These are phyloP conservation scores for Zoysia japonica DNA, from an alignment of 176 grass and related monocot species.

Conservation along the genomic window DNA sequence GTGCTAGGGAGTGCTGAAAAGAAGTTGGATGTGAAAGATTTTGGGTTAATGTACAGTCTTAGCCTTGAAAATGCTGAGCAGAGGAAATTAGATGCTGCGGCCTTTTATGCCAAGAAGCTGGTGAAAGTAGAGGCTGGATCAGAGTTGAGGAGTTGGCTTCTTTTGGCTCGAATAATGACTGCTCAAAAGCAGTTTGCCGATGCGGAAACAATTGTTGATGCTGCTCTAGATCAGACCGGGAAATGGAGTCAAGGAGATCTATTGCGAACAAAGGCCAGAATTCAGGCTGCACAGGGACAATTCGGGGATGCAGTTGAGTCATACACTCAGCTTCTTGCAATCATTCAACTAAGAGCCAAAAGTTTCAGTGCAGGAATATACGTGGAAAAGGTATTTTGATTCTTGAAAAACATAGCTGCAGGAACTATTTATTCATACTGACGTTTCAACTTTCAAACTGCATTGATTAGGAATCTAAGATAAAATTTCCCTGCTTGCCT, in stretches of 20 bases:
- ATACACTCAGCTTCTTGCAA: constrained; percentile 84
- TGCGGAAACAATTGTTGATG: constrained; percentile 72
- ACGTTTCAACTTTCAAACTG: not conserved
- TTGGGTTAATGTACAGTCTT: constrained; percentile 62
- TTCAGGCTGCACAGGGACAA: constrained; percentile 69
- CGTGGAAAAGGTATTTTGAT: constrained; percentile 57
- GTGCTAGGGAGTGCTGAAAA: constrained; percentile 70
- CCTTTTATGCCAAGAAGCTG: constrained; percentile 74
- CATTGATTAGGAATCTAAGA: constrained; percentile 15
- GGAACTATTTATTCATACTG: constrained; percentile 29
- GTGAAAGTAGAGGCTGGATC: constrained; percentile 83
- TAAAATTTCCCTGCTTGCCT: constrained; percentile 16
- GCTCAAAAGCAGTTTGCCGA: constrained; percentile 78
- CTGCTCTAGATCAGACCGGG: constrained; percentile 82
- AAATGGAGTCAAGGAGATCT: constrained; percentile 81
- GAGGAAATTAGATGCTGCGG: constrained; percentile 87
- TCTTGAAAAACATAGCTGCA: constrained; percentile 12
- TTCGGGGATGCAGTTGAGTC: constrained; percentile 74
- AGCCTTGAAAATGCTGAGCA: constrained; percentile 88
- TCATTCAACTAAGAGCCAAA: constrained; percentile 77
- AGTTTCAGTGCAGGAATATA: constrained; percentile 58
- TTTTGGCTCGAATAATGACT: constrained; percentile 86
- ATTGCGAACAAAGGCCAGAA: constrained; percentile 83
- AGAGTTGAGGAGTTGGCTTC: constrained; percentile 82
- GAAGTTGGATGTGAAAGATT: constrained; percentile 58